Evolutionary conservation across 495 filamentous ascomycete species (phyloP), one percentile per base, ranked within the genome.

Genomic region (Evernia prunastri): DNA sequence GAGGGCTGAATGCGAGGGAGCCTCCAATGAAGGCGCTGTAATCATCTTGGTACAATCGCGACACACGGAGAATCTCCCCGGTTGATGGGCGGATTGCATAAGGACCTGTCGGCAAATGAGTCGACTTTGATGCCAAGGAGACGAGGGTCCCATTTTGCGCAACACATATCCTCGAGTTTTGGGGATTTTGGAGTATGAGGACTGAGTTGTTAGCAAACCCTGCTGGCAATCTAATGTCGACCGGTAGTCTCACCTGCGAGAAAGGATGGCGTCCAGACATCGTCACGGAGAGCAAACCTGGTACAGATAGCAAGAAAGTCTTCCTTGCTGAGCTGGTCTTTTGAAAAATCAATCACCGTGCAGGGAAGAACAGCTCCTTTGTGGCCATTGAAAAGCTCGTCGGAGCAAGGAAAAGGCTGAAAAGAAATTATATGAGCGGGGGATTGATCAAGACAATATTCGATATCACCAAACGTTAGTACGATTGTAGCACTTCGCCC

Each of bases 1-100:
- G 27, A 59, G 15, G 1, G 56, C 25, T 59, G 54, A 51, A 64
- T n/a, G 37, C 13, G 39, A 64, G 40, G 40, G 54, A 49, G 1
- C 63, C 63, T 64, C 56, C 56, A 37, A 64, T 64, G 40, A 64
- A 64, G 3, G 63, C 63, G 43, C 35, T 45, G n/a, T 25, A 59
- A 18, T 64, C 43, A 49, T 64, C 63, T 53, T 59, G 31, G 29
- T 42, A 64, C 20, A 58, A 39, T 5, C 63, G 54, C 39, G 40
- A 64, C 17, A 64, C 56, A 35, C 20, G 40, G 36, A 64, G 23
- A 29, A 64, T 49, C 10, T 64, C 56, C 20, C 63, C 63, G 36
- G 63, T 64, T 47, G 63, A 31, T 47, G 56, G 56, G 20, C 56
- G 63, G 36, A 64, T 59, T 25, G 43, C 39, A 59, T 64, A 59